Percentiles rank a stretch among this genome's conserved stretches.
phyloP scores from a whole-genome alignment of 2,329 filamentous ascomycete species.

The Paecilomyces sp. region DNA sequence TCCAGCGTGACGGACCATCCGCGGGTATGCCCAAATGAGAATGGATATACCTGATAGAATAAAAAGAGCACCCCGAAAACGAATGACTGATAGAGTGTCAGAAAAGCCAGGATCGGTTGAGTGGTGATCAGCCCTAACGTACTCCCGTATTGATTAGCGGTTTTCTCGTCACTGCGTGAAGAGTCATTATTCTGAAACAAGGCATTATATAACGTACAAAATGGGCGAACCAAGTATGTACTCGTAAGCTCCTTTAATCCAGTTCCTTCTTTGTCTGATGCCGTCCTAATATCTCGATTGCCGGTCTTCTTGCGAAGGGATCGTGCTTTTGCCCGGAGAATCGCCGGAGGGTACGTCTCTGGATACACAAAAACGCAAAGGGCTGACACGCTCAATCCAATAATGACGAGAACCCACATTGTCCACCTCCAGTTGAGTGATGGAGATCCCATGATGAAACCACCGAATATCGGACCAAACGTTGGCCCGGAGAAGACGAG shows the following conservation, averaged over 20 bases:
- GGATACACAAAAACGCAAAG: slow-evolving; percentile 41
- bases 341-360: slow-evolving; percentile 43
- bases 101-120: slow-evolving; percentile 40
- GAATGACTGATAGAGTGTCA: slow-evolving; percentile 35
- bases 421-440: slow-evolving; percentile 56
- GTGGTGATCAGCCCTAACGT: slow-evolving; percentile 36
- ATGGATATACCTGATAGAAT: slow-evolving; percentile 28
- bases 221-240: slow-evolving; percentile 35
- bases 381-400: slow-evolving; percentile 34
- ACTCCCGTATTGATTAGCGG: too few relatives aligned
- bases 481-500: slow-evolving; percentile 45
- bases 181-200: too few relatives aligned
- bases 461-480: slow-evolving; percentile 44
- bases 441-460: slow-evolving; percentile 43
- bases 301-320: slow-evolving; percentile 40
- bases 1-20: slow-evolving; percentile 35
- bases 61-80: slow-evolving; percentile 25
- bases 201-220: too few relatives aligned
- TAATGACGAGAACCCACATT: slow-evolving; percentile 49
- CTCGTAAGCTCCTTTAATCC: slow-evolving; percentile 25
- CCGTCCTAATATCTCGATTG: slow-evolving; percentile 41
- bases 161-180: too few relatives aligned
- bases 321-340: slow-evolving; percentile 44
- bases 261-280: slow-evolving; percentile 31
- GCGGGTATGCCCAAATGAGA: slow-evolving; percentile 32